These are phyloP conservation scores for Backusella westeae DNA, from an alignment of 192 early-diverging fungal genomes.

Conservation along the genomic window DNA sequence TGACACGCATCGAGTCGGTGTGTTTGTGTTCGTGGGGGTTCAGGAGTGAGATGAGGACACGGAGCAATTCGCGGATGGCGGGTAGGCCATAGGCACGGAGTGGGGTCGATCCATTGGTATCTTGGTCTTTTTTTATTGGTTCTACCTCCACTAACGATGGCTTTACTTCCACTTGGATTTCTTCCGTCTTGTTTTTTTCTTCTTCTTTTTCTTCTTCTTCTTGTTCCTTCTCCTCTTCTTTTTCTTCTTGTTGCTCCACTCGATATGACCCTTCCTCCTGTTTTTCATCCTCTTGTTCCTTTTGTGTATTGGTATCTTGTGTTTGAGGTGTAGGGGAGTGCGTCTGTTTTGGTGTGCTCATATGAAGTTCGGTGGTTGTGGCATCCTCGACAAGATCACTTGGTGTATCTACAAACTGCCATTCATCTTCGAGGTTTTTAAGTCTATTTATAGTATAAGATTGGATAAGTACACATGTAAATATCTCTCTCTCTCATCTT, in stretches of 20 bases:
- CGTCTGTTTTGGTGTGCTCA: constrained; percentile 29
- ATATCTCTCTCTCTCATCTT: too few species aligned
- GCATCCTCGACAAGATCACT: constrained; percentile 4
- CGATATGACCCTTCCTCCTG: background rate
- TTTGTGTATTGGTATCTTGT: background rate
- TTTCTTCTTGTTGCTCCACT: too few species aligned
- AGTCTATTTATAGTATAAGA: constrained; percentile 20
- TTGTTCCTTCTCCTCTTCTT: background rate
- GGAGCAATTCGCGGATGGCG: constrained; percentile 83
- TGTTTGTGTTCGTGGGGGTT: constrained; percentile 90
- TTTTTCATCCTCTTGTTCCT: background rate
- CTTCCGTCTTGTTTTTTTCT: background rate
- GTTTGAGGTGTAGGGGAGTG: constrained; percentile 17
- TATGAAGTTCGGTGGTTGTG: constrained; percentile 12
- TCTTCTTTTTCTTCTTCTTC: background rate
- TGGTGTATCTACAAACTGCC: constrained; percentile 29
- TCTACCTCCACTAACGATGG: background rate
- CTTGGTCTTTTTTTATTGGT: background rate
- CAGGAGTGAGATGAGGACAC: constrained; percentile 86
- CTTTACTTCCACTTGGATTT: background rate
- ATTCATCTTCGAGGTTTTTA: constrained; percentile 38
- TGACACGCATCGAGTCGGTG: constrained; percentile 89
- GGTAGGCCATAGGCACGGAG: constrained; percentile 72
- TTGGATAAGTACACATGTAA: background rate
- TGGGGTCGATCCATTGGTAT: background rate